A percentile compares a stretch with the other conserved stretches of the same genome.
Conservation (phyloP, 306 rosid genomes). For the Delonix regia region DNA sequence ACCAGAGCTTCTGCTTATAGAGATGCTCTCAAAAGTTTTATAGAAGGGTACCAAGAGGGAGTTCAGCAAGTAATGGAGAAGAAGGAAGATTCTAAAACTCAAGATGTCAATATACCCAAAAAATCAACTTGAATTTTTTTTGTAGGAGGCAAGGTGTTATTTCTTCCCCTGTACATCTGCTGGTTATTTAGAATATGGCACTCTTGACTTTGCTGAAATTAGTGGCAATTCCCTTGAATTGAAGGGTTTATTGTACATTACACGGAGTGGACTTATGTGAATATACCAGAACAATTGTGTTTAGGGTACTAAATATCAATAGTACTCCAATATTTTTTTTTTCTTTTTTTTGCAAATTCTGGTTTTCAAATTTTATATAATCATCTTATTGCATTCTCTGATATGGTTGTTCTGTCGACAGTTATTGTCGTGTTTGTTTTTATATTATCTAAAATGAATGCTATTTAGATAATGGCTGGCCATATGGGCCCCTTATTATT, state of each 20-base stretch:
- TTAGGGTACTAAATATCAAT: slow-evolving; percentile 20
- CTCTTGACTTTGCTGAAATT: slow-evolving; percentile 36
- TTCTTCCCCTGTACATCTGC: slow-evolving; percentile 23
- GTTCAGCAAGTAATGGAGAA: slow-evolving; percentile 72
- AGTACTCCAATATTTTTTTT: slow-evolving; percentile 4
- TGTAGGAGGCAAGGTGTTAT: not conserved
- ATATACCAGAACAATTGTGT: slow-evolving; percentile 27
- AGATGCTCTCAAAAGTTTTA: slow-evolving; percentile 85
- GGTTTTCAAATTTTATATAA: not conserved
- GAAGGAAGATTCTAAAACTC: slow-evolving; percentile 53
- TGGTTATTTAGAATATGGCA: slow-evolving; percentile 22
- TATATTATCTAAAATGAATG: not conserved
- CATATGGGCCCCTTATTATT: not conserved
- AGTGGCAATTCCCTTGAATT: slow-evolving; percentile 8
- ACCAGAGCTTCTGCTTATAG: slow-evolving; percentile 88
- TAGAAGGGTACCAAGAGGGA: slow-evolving; percentile 85
- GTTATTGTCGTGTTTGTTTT: slow-evolving; percentile 3
- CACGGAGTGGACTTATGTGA: slow-evolving; percentile 11
- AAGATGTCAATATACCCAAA: slow-evolving; percentile 38
- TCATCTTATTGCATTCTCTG: not conserved
- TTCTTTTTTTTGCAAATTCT: slow-evolving; percentile 19
- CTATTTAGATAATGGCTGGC: slow-evolving; percentile 1
- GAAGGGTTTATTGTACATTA: slow-evolving; percentile 22
- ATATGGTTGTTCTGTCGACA: slow-evolving; percentile 14
- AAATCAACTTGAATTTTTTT: slow-evolving; percentile 43